These are phyloP conservation scores for Hymenoscyphus albidus DNA, from an alignment of 2,329 filamentous ascomycete genomes.

Conservation along the genomic window DNA sequence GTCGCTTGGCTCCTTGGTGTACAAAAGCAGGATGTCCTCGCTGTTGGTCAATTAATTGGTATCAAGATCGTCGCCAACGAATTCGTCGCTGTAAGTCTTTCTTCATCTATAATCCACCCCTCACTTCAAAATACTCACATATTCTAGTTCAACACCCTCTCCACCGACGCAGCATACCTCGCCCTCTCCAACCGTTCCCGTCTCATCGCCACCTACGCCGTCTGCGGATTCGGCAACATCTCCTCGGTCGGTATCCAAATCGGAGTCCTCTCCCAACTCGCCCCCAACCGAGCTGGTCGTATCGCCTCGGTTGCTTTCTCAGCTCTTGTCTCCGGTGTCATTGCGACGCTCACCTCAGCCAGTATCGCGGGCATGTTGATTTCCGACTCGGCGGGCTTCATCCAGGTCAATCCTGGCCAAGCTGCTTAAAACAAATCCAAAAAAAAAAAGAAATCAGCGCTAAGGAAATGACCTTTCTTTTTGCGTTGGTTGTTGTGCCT, in stretches of 20 bases:
- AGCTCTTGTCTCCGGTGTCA: conserved; percentile 71
- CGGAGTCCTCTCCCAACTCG: conserved; percentile 78
- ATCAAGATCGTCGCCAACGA: conserved; percentile 71
- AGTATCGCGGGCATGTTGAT: conserved; percentile 74
- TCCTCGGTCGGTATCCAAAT: conserved; percentile 86
- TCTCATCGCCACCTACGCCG: conserved; percentile 80
- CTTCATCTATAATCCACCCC: background rate
- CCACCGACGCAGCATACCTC: conserved; percentile 48
- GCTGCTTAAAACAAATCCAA: too few relatives aligned
- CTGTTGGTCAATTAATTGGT: conserved; percentile 75
- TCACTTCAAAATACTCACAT: background rate
- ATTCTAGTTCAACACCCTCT: conserved; percentile 42
- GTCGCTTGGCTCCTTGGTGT: conserved; percentile 80
- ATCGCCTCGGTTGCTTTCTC: conserved; percentile 73
- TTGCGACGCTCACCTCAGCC: conserved; percentile 76
- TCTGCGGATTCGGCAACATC: conserved; percentile 83
- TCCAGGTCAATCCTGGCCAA: background rate
- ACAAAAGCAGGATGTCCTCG: conserved; percentile 61
- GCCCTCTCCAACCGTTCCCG: conserved; percentile 64
- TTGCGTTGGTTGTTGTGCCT: too few relatives aligned
- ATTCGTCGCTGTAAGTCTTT: conserved; percentile 27
- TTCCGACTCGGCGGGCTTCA: background rate
- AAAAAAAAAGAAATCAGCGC: too few relatives aligned
- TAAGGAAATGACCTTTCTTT: too few relatives aligned
- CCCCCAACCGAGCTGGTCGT: conserved; percentile 68